A percentile compares a stretch with the other conserved stretches of the same genome.
Evolutionary conservation across 768 basidiomycete genomes (phyloP).

Genomic region (Boletus rufocinnamomeus): DNA sequence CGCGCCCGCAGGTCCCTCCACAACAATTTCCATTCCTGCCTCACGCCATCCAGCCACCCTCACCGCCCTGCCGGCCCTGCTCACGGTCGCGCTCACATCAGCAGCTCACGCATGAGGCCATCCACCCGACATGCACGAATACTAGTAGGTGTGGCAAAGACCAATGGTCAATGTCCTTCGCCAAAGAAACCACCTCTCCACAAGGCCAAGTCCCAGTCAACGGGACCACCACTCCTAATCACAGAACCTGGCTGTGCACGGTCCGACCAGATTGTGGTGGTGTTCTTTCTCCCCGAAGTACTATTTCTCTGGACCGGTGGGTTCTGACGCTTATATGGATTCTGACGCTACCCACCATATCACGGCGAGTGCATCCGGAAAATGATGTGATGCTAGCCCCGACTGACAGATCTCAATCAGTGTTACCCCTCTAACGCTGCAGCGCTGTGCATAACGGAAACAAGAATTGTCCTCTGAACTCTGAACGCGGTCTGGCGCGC

Average conservation of each 20-base stretch:
- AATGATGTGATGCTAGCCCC: constrained; percentile 4
- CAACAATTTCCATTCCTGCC: no score
- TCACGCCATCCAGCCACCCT: no score
- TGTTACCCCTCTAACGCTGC: constrained; percentile 12
- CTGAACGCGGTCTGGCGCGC: background rate
- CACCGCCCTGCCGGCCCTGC: no score
- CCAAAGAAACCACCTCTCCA: no score
- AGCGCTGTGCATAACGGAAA: constrained; percentile 15
- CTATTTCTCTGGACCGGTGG: constrained; percentile 20
- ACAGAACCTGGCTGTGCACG: background rate
- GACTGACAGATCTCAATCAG: constrained; percentile 11
- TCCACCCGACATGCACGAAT: no score
- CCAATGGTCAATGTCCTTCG: no score
- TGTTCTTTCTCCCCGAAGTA: constrained; percentile 12
- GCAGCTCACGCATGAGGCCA: no score
- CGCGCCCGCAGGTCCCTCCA: no score
- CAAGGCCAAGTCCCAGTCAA: no score
- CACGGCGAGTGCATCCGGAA: constrained; percentile 14
- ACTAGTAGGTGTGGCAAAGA: no score
- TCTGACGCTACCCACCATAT: background rate
- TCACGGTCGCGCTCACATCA: no score
- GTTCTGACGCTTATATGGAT: constrained; percentile 20
- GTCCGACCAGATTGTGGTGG: constrained; percentile 5
- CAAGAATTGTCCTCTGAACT: background rate
- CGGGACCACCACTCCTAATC: no score